Evolutionary conservation across 441 rosid species (phyloP).

Genomic region (Melastoma candidum): DNA sequence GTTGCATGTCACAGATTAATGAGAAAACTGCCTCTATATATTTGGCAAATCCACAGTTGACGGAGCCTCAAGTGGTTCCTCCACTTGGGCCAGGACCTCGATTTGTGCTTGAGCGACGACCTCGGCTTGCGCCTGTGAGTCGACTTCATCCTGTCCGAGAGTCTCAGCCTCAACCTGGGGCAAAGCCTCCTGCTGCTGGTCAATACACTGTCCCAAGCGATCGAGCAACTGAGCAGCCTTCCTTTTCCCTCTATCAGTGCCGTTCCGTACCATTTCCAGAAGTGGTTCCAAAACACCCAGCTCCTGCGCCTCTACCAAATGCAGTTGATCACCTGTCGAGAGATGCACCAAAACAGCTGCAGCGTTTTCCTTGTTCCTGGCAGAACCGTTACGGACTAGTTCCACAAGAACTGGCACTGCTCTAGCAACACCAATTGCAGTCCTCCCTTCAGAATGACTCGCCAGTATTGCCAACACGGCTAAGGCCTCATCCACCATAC

Average conservation of each 20-base stretch:
- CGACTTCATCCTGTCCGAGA: conserved; percentile 3
- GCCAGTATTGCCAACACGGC: conserved; percentile 82
- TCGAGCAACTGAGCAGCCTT: conserved; percentile 87
- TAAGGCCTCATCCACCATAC: conserved; percentile 86
- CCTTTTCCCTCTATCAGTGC: conserved; percentile 87
- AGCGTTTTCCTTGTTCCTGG: conserved; percentile 86
- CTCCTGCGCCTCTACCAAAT: conserved; percentile 61
- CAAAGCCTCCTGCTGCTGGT: conserved; percentile 50
- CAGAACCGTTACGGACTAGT: conserved; percentile 69
- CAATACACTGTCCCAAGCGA: conserved; percentile 49
- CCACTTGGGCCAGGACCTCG: background rate
- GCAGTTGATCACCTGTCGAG: conserved; percentile 60
- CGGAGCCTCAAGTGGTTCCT: too few relatives aligned
- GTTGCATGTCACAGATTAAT: too few relatives aligned
- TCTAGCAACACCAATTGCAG: conserved; percentile 70
- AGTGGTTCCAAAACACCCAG: conserved; percentile 62
- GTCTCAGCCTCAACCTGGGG: conserved; percentile 23
- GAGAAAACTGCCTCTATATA: too few relatives aligned
- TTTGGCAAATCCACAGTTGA: too few relatives aligned
- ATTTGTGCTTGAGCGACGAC: background rate
- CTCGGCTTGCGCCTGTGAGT: background rate
- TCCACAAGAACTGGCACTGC: conserved; percentile 76
- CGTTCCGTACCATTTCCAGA: conserved; percentile 66
- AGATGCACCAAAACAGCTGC: conserved; percentile 93
- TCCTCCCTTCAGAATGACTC: conserved; percentile 86